Percentiles rank a stretch among this genome's conserved stretches.
These are phyloP conservation scores for Scutellaria minor DNA, from an alignment of 257 asterid species.

Conservation along the genomic window DNA sequence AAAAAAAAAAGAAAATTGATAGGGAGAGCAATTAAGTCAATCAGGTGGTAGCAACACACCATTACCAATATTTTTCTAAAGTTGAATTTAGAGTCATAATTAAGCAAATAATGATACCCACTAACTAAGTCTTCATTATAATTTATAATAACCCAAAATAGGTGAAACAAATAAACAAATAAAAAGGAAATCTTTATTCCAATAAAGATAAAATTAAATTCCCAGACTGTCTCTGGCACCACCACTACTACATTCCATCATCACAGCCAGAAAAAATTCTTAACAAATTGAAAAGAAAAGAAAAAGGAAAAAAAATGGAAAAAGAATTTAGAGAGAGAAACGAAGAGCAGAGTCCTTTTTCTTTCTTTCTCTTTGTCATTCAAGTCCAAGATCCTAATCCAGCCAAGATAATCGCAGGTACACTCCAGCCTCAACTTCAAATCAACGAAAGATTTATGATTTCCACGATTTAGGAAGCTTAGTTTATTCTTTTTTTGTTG, in stretches of 20 bases:
- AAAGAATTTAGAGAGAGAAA: slow-evolving; percentile 37
- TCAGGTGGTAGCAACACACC: slow-evolving; percentile 6
- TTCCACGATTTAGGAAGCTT: slow-evolving; percentile 20
- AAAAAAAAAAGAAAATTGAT: background rate
- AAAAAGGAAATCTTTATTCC: slow-evolving; percentile 12
- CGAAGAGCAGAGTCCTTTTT: slow-evolving; percentile 31
- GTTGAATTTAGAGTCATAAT: slow-evolving; percentile 36
- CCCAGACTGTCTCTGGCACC: slow-evolving; percentile 43
- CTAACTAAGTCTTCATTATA: slow-evolving; percentile 32
- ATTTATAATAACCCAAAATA: background rate
- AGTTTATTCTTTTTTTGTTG: background rate
- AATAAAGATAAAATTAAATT: slow-evolving; percentile 20
- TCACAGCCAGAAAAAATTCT: slow-evolving; percentile 39
- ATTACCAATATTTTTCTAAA: background rate
- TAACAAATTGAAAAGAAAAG: background rate
- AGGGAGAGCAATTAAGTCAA: background rate
- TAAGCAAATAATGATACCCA: slow-evolving; percentile 52
- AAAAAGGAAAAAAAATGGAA: slow-evolving; percentile 8
- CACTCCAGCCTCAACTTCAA: slow-evolving; percentile 25
- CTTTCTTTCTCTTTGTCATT: slow-evolving; percentile 31
- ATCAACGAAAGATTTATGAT: slow-evolving; percentile 10
- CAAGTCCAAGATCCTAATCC: slow-evolving; percentile 52
- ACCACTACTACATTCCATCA: slow-evolving; percentile 41
- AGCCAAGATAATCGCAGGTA: slow-evolving; percentile 30
- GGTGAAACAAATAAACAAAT: slow-evolving; percentile 19